Evolutionary conservation across 768 basidiomycete species (phyloP).

Genomic region (Lactifluus pinguis): DNA sequence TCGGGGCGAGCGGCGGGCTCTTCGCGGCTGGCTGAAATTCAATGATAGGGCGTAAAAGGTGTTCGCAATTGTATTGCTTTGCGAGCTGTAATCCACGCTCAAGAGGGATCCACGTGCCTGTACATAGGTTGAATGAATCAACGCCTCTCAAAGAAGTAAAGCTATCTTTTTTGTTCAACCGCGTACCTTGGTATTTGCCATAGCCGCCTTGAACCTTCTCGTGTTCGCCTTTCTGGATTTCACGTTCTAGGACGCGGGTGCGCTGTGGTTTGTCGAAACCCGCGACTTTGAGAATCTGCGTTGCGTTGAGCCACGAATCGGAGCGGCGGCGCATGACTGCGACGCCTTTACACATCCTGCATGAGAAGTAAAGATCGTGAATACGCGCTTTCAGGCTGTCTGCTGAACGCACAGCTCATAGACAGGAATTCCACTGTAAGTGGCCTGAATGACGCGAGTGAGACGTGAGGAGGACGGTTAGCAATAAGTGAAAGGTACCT

Average conservation of each 20-base stretch:
- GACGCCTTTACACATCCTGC: slow-evolving; percentile 88
- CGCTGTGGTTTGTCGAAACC: slow-evolving; percentile 99
- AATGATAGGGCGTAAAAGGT: slow-evolving; percentile 81
- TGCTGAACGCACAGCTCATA: slow-evolving; percentile 70
- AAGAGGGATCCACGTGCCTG: slow-evolving; percentile 98
- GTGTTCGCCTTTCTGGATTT: slow-evolving; percentile 97
- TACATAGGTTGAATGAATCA: neutral
- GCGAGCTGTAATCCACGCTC: slow-evolving; percentile 81
- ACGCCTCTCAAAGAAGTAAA: neutral
- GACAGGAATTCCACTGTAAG: slow-evolving; percentile 88
- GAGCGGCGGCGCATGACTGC: slow-evolving; percentile 96
- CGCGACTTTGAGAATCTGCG: slow-evolving; percentile 97
- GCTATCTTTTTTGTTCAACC: no score
- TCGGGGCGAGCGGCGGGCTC: slow-evolving; percentile 92
- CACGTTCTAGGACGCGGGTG: slow-evolving; percentile 93
- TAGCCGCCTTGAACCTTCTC: slow-evolving; percentile 99
- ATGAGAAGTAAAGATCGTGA: slow-evolving; percentile 32
- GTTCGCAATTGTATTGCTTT: slow-evolving; percentile 89
- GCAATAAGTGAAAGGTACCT: slow-evolving; percentile 37
- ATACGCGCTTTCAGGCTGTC: slow-evolving; percentile 23
- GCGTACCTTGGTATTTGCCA: slow-evolving; percentile 93
- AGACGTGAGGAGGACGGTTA: slow-evolving; percentile 19
- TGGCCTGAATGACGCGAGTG: slow-evolving; percentile 46
- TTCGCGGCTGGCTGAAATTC: slow-evolving; percentile 86
- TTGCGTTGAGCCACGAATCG: slow-evolving; percentile 98